Evolutionary conservation across 805 yeast genomes (phyloP).

Genomic region (Spathaspora passalidarum): DNA sequence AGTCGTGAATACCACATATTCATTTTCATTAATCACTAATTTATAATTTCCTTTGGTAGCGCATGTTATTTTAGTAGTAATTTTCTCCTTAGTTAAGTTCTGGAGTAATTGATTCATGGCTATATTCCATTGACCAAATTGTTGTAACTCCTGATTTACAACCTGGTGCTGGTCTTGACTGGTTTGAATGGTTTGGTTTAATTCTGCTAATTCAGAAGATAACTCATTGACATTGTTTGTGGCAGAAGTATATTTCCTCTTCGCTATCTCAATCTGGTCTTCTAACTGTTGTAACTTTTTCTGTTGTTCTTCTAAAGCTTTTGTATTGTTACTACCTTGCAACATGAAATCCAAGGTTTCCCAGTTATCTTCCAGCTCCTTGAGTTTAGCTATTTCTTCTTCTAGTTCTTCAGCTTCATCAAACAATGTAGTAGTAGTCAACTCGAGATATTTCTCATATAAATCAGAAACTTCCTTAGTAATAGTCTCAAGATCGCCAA

Average conservation of each 20-base stretch:
- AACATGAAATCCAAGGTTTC: background rate
- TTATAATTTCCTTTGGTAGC: background rate
- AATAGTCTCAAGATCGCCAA: slow-evolving; percentile 25
- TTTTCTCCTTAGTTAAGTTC: background rate
- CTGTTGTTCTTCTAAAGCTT: background rate
- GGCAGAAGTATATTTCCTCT: background rate
- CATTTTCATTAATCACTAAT: background rate
- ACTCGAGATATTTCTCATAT: slow-evolving; percentile 18
- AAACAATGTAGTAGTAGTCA: background rate
- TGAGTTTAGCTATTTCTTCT: slow-evolving; percentile 4
- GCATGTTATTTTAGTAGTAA: background rate
- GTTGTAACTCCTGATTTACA: slow-evolving; percentile 9
- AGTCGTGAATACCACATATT: background rate
- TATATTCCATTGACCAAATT: background rate
- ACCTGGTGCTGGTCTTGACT: slow-evolving; percentile 26
- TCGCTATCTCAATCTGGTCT: background rate
- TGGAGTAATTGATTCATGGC: background rate
- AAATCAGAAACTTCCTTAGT: slow-evolving; percentile 24
- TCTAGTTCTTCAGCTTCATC: slow-evolving; percentile 14
- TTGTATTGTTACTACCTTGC: background rate
- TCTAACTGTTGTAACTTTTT: background rate
- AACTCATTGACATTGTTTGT: background rate
- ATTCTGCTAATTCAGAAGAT: slow-evolving; percentile 11
- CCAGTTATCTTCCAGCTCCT: background rate
- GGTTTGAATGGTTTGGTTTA: slow-evolving; percentile 22